Base-by-base conservation (phyloP, 495 filamentous ascomycete species). In the Penicillium verhagenii region DNA sequence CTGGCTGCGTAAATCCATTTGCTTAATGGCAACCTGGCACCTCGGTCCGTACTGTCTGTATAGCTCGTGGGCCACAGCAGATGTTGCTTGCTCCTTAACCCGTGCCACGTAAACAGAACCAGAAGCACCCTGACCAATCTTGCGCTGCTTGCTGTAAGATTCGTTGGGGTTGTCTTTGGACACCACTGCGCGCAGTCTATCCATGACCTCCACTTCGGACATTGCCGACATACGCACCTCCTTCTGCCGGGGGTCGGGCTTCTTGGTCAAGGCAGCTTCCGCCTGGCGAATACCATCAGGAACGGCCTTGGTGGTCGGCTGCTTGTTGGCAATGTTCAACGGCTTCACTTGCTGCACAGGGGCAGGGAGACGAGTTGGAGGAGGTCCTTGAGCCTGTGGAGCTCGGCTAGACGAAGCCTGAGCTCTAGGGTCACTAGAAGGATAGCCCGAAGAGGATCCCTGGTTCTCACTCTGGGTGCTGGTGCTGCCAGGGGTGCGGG, bases 1-100 rank as follows among this genome's bases (percentile, higher is more conserved):
- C 72, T 98, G 94, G 69, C 96, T 92, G 7, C 92, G 90, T 49
- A 98, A 80, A 75, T 98, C 95, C 94, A 98, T 98, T 76, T 98
- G 94, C 73, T 98, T 98, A 68, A 98, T 97, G 18, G 95, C 94
- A 37, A 98, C 94, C 62, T 96, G 88, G 37, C 83, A 85, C 48
- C 86, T 84, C 33, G 79, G 76, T 24, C 89, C 89, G 61, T 90
- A 83, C 54, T 81, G 79, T 14, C 84, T 77, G 50, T 90, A 80
- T 39, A 92, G 75, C 51, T 87, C 80, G 46, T 79, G 76, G 20
- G 89, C 87, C 56, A 86, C 80, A 16, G 75, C 63, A 14, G 87
- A 89, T 37, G 81, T 77, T 25, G 91, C 84, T 57, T 78, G 77
- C 54, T 92, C 86, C 63, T 91, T 90, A 47, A 97, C 86, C 59